Evolutionary conservation across 1,284 basidiomycete genomes (phyloP).

Genomic region (Ceratobasidium sp.): DNA sequence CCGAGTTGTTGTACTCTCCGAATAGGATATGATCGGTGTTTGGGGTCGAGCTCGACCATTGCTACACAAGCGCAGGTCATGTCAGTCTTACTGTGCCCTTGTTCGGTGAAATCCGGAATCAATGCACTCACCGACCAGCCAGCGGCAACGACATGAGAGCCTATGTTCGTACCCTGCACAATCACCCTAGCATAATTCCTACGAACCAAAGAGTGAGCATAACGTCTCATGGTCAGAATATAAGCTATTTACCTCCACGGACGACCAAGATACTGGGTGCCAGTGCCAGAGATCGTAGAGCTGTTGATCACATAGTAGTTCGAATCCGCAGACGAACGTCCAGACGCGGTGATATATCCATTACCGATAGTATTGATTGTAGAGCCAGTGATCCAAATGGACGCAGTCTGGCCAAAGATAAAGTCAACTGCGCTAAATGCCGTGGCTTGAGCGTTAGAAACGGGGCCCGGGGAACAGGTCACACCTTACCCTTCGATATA

Average conservation of each 20-base stretch:
- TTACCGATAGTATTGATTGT: constrained; percentile 46
- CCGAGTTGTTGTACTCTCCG: constrained; percentile 51
- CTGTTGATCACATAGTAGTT: constrained; percentile 51
- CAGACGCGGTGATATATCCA: constrained; percentile 51
- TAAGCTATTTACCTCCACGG: constrained; percentile 39
- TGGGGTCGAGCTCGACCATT: constrained; percentile 47
- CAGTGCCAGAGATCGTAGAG: constrained; percentile 17
- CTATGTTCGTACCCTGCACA: constrained; percentile 33
- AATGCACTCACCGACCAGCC: constrained; percentile 48
- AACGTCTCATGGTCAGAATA: constrained; percentile 31
- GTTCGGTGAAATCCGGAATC: not conserved
- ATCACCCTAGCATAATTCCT: constrained; percentile 29
- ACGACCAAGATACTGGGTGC: constrained; percentile 42
- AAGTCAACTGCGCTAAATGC: constrained; percentile 14
- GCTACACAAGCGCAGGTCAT: not conserved
- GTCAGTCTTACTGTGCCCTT: not conserved
- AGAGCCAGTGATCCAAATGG: constrained; percentile 47
- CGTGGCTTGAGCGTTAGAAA: not conserved
- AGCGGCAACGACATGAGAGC: constrained; percentile 46
- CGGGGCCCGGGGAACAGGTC: not conserved
- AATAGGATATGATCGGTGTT: constrained; percentile 50
- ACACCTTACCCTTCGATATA: constrained; percentile 47
- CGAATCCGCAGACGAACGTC: constrained; percentile 47
- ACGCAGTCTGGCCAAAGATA: constrained; percentile 36
- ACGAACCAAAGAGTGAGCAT: not conserved